Evolutionary conservation across 1,139 yeast species (phyloP).

Genomic region (Nakaseomyces kungkrabaensis): DNA sequence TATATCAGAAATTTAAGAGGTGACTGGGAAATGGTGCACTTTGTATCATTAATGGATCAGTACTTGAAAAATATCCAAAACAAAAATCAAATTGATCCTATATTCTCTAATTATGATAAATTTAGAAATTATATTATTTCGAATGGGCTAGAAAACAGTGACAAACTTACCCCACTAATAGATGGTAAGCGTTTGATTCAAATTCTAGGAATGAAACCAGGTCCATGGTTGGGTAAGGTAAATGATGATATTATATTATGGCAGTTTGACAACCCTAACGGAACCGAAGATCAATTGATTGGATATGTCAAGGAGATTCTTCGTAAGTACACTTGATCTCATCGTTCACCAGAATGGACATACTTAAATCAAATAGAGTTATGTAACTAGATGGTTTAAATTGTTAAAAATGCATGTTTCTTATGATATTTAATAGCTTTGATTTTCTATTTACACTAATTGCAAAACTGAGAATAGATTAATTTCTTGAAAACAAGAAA

Average conservation of each 20-base stretch:
- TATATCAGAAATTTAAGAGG: slow-evolving; percentile 47
- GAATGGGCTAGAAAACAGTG: slow-evolving; percentile 35
- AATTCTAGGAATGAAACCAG: slow-evolving; percentile 52
- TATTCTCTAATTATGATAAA: slow-evolving; percentile 29
- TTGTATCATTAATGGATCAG: slow-evolving; percentile 17
- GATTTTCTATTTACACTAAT: background rate
- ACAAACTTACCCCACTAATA: slow-evolving; percentile 42
- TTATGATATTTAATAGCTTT: background rate
- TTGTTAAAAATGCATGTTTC: slow-evolving; percentile 1
- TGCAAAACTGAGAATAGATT: background rate
- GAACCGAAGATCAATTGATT: slow-evolving; percentile 44
- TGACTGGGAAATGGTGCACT: slow-evolving; percentile 40
- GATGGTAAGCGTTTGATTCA: slow-evolving; percentile 61
- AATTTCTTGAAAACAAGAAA: background rate
- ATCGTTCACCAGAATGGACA: background rate
- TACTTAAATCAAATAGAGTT: background rate
- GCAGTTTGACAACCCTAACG: slow-evolving; percentile 66
- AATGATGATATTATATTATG: slow-evolving; percentile 49
- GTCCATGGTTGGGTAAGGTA: slow-evolving; percentile 68
- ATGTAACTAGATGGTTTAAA: background rate
- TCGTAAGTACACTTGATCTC: slow-evolving; percentile 12
- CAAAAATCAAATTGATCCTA: slow-evolving; percentile 6
- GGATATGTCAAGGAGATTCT: slow-evolving; percentile 32
- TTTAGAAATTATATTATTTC: slow-evolving; percentile 28
- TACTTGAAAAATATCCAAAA: slow-evolving; percentile 9